A percentile compares a stretch with the other conserved stretches of the same genome.
These are phyloP conservation scores for Ogataea wickerhamii DNA, from an alignment of 805 yeast genomes.

Conservation along the genomic window DNA sequence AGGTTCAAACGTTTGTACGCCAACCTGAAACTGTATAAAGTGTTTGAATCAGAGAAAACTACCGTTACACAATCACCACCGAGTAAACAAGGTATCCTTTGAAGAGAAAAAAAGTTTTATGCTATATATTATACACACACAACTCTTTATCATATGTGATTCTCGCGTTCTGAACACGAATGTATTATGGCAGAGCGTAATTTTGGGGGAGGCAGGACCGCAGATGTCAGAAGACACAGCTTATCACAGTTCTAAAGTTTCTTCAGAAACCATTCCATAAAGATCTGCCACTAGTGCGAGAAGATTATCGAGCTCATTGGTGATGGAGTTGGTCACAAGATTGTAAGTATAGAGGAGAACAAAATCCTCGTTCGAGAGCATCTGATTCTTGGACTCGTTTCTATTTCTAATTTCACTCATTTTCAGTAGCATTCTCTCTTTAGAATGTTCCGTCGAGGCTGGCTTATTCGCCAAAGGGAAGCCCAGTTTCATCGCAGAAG, in stretches of 20 bases:
- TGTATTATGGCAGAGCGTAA: not conserved
- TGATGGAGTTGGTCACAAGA: constrained; percentile 64
- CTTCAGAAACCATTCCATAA: constrained; percentile 65
- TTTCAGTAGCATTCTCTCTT: constrained; percentile 63
- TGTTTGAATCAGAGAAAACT: too few species aligned
- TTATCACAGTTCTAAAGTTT: constrained; percentile 47
- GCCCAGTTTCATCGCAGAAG: constrained; percentile 71
- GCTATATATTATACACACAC: too few species aligned
- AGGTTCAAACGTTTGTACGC: too few species aligned
- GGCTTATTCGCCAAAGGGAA: constrained; percentile 76
- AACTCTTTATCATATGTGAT: not conserved
- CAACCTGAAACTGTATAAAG: too few species aligned
- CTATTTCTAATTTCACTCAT: constrained; percentile 53
- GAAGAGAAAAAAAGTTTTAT: not conserved
- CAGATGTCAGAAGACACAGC: too few species aligned
- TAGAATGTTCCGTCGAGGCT: constrained; percentile 73
- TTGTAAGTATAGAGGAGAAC: constrained; percentile 73
- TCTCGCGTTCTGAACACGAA: not conserved
- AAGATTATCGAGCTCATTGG: constrained; percentile 60
- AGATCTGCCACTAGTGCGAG: constrained; percentile 52
- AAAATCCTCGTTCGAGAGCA: constrained; percentile 63
- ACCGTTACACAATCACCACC: too few species aligned
- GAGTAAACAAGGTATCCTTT: not conserved
- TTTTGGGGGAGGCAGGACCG: too few species aligned
- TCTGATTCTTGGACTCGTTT: constrained; percentile 26